A percentile compares a stretch with the other conserved stretches of the same genome.
phyloP scores from a whole-genome alignment of 2,329 filamentous ascomycete species.

The Podosphaera aphanis region DNA sequence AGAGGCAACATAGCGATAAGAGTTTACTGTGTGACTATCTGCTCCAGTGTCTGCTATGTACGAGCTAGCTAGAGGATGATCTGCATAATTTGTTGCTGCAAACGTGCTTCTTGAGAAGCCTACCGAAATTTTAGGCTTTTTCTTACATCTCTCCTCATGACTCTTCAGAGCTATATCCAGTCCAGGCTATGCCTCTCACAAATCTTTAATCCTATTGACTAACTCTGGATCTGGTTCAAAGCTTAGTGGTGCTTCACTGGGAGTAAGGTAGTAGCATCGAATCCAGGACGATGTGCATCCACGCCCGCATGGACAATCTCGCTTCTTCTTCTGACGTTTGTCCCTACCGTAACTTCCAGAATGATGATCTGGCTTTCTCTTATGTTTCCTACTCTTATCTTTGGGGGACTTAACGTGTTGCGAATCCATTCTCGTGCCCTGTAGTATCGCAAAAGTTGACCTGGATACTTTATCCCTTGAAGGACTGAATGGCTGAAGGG shows the following conservation, averaged over 20 bases:
- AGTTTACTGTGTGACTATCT: not conserved
- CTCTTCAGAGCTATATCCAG: not conserved
- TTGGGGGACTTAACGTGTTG: too few species aligned
- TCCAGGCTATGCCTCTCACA: not conserved
- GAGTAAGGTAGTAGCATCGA: not conserved
- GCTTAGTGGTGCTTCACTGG: not conserved
- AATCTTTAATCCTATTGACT: not conserved
- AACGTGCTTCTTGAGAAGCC: not conserved
- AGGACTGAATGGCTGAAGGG: not conserved
- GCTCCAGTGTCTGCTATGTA: not conserved
- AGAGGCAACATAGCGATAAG: not conserved
- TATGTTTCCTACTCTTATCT: too few species aligned
- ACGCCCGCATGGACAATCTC: too few species aligned
- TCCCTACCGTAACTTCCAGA: too few species aligned
- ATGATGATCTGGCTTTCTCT: too few species aligned
- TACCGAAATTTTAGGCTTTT: not conserved
- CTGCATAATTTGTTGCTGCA: not conserved
- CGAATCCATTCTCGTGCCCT: not conserved
- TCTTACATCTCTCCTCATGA: not conserved
- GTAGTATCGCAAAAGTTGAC: not conserved
- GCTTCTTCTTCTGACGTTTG: not conserved
- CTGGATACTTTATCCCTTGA: too few species aligned
- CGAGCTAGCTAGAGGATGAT: not conserved
- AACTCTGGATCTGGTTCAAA: not conserved
- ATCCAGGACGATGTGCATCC: too few species aligned